phyloP scores from a whole-genome alignment of 495 filamentous ascomycete species.

The Aspergillus carlsbadensis region DNA sequence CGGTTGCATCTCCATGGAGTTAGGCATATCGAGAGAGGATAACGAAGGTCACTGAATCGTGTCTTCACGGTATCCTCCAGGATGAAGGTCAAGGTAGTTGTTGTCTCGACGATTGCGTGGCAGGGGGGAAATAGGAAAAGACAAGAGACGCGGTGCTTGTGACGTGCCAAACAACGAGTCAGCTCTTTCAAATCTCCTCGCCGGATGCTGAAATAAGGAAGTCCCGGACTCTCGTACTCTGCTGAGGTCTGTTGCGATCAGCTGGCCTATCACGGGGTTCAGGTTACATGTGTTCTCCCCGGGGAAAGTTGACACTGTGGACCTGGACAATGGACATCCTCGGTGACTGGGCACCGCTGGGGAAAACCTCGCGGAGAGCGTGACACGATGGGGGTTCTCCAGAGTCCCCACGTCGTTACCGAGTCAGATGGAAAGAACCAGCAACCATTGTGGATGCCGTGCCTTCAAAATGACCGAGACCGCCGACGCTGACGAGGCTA shows the following conservation, averaged over 20 bases:
- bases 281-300: neutral
- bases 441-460: neutral
- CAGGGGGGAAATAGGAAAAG: neutral
- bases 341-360: neutral
- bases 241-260: neutral
- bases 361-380: neutral
- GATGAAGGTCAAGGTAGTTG: neutral
- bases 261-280: neutral
- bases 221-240: neutral
- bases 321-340: neutral
- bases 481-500: neutral
- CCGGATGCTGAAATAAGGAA: conserved; percentile 3
- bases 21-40: conserved; percentile 21
- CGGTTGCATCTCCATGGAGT: conserved; percentile 22
- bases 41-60: neutral
- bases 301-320: neutral
- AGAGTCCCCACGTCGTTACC: neutral
- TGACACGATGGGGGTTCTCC: neutral
- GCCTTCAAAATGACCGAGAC: neutral
- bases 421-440: neutral
- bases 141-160: neutral
- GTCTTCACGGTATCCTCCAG: neutral
- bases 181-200: neutral
- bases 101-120: neutral
- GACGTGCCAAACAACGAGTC: neutral